Percentiles rank a stretch among this genome's conserved stretches.
Evolutionary conservation across 2,329 filamentous ascomycete genomes (phyloP).

Genomic region (Monosporascus sp.): DNA sequence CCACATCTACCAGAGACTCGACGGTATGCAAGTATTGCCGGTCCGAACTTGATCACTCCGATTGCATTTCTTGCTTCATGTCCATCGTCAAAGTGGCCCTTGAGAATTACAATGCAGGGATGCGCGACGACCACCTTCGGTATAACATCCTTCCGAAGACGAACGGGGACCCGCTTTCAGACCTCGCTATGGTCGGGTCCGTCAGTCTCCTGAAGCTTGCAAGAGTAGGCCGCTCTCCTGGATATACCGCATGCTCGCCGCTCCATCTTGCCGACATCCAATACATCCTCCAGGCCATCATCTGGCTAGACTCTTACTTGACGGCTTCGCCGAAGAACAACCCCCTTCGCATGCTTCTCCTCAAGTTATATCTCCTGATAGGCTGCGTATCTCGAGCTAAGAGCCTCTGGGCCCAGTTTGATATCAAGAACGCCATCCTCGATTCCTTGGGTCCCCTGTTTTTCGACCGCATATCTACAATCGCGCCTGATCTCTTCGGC

Average conservation of each 20-base stretch:
- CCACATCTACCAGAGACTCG: conserved; percentile 4
- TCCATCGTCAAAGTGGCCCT: conserved; percentile 15
- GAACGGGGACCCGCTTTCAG: conserved; percentile 17
- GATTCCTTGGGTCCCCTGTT: conserved; percentile 50
- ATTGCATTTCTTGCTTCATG: conserved; percentile 17
- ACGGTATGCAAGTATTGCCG: conserved; percentile 12
- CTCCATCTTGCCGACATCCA: conserved; percentile 18
- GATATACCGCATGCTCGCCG: conserved; percentile 7
- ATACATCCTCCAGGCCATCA: conserved; percentile 41
- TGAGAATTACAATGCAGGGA: conserved; percentile 10
- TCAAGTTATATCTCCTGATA: conserved; percentile 45
- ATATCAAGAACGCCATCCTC: conserved; percentile 53
- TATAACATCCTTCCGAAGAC: conserved; percentile 3
- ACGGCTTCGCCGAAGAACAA: conserved; percentile 37
- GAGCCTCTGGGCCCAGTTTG: conserved; percentile 44
- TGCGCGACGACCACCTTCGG: conserved; percentile 9
- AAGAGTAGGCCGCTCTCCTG: too few relatives aligned
- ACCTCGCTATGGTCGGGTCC: conserved; percentile 20
- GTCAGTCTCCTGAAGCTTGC: conserved; percentile 22
- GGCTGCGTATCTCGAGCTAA: conserved; percentile 43
- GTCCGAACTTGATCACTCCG: neutral
- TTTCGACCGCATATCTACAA: conserved; percentile 48
- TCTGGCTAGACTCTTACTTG: conserved; percentile 45
- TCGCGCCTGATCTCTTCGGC: conserved; percentile 40
- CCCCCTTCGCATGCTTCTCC: conserved; percentile 42